Evolutionary conservation across 1,139 yeast species (phyloP).

Genomic region (Debaryomyces psychrophilus): DNA sequence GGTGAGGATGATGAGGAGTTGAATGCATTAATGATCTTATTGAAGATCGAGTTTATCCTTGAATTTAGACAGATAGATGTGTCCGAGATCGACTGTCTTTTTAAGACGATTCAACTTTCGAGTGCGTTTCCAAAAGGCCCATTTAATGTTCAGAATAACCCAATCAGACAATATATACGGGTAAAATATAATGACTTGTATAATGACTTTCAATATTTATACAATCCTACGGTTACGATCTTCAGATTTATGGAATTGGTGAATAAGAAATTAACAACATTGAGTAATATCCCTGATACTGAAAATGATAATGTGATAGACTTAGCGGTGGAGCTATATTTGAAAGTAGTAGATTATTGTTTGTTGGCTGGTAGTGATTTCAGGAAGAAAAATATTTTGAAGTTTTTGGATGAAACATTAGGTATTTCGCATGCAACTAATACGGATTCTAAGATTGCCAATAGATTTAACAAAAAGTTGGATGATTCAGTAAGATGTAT

Average conservation of each 20-base stretch:
- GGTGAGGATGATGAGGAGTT: conserved; percentile 5
- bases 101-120: conserved; percentile 1
- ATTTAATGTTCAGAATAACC: not conserved
- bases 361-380: conserved; percentile 27
- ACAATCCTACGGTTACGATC: conserved; percentile 20
- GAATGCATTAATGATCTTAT: conserved; percentile 4
- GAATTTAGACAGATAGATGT: not conserved
- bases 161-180: conserved; percentile 11
- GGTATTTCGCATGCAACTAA: conserved; percentile 10
- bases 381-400: conserved; percentile 32
- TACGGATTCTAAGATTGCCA: not conserved
- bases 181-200: conserved; percentile 27
- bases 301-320: conserved; percentile 10
- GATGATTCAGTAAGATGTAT: conserved; percentile 8
- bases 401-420: conserved; percentile 24
- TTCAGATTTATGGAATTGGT: conserved; percentile 37
- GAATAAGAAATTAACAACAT: conserved; percentile 39
- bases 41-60: conserved; percentile 5
- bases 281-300: conserved; percentile 22
- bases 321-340: conserved; percentile 9
- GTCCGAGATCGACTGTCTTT: not conserved
- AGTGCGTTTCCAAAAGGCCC: conserved; percentile 4
- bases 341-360: conserved; percentile 11
- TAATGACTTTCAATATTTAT: conserved; percentile 37
- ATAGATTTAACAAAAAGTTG: not conserved